Base-by-base conservation (phyloP, 768 basidiomycete genomes). In the Dacryopinax spathularia region DNA sequence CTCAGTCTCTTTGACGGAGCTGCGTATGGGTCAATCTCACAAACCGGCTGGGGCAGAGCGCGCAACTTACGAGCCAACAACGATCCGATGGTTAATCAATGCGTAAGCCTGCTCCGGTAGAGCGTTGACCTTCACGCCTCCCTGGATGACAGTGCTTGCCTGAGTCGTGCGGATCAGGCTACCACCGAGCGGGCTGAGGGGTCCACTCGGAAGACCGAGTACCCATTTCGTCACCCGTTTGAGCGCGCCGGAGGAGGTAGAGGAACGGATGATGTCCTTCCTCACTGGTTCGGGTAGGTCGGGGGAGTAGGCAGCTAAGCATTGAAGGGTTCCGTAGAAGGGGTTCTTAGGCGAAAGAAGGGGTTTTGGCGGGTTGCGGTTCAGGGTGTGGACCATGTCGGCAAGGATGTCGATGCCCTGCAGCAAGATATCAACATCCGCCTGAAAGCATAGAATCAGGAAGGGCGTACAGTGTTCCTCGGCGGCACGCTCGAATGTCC, bases 401-500 rank as follows among this genome's bases (percentile, higher is more conserved):
- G 91, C 79, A 39, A 94, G 82, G 61, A 91, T 85, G 10, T 92
- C 91, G 63, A 95, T 91, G 63, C 84, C 84, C 86, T 88, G 65
- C 18, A 22, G 29, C 33, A 7, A 31, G 15, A 31, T 34, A 34
- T 20, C 27, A 29, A 43, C 20, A 37, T 48, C n/a, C 43, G 56
- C 22, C 3, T 10, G 31, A 68, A 27, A 22, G 43, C 1, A 27
- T 65, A 27, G 64, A 36, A 56, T 44, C 62, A 20, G 33, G 20
- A 18, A 43, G 31, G 6, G 66, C 78, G 67, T 70, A 83, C 87
- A 1, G 91, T 95, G 67, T 96, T 91, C 1, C 74, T 69, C 16
- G 88, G 89, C 16, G 93, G 93, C 15, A 91, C 75, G 68, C 86
- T 88, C 0, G 91, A 92, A 73, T 94, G 93, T 0, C 92, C 92